Conservation (phyloP, 2,329 filamentous ascomycete species). For the Raffaelea deltoideospora region DNA sequence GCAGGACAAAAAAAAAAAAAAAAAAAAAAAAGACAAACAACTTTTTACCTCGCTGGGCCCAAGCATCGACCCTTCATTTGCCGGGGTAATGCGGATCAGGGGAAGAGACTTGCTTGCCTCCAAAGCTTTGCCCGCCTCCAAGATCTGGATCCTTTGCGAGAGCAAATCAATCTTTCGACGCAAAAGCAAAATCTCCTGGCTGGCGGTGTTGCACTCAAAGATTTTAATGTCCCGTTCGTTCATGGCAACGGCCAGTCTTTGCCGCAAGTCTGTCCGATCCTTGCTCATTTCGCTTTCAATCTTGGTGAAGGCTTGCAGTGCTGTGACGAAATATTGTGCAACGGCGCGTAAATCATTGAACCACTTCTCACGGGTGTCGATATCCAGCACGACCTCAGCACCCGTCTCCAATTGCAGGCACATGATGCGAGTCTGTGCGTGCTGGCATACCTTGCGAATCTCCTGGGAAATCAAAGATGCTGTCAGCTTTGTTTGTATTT, state of each 20-base stretch:
- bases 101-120: no score
- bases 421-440: constrained; percentile 10
- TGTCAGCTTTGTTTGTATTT: background rate
- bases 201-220: constrained; percentile 2
- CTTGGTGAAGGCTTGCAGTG: constrained; percentile 7
- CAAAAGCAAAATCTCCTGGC: constrained; percentile 3
- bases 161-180: background rate
- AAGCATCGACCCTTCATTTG: no score
- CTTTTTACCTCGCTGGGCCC: no score
- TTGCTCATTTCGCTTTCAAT: constrained; percentile 6
- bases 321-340: constrained; percentile 10
- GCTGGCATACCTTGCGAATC: constrained; percentile 8
- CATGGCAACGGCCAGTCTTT: constrained; percentile 5
- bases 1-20: background rate
- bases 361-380: constrained; percentile 4
- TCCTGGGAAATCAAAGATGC: constrained; percentile 3
- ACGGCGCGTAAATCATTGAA: constrained; percentile 7
- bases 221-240: constrained; percentile 6
- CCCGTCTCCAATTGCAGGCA: constrained; percentile 9
- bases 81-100: no score
- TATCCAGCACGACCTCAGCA: constrained; percentile 8
- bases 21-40: background rate
- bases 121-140: no score
- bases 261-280: constrained; percentile 7
- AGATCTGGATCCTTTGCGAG: background rate